phyloP scores from a whole-genome alignment of 805 yeast species.

The Ogataea salicorniae region DNA sequence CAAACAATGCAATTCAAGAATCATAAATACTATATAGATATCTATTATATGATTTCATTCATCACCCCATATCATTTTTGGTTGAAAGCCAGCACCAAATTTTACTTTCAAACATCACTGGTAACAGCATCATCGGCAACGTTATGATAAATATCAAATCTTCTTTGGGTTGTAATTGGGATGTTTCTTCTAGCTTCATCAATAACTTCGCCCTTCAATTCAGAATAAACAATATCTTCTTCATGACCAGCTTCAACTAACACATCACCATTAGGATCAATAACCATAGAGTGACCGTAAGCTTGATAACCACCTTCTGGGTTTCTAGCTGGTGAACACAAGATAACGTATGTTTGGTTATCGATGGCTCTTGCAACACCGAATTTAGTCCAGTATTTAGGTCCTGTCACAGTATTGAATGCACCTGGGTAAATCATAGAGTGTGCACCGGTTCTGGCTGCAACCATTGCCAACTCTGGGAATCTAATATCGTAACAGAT shows the following conservation, averaged over 20 bases:
- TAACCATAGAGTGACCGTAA: slow-evolving; percentile 62
- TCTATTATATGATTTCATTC: no score
- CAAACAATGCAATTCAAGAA: no score
- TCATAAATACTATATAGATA: no score
- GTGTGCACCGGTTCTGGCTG: slow-evolving; percentile 64
- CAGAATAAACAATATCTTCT: slow-evolving; percentile 73
- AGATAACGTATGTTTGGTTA: slow-evolving; percentile 63
- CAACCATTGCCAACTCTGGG: slow-evolving; percentile 69
- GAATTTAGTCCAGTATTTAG: slow-evolving; percentile 74
- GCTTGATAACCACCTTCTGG: slow-evolving; percentile 50
- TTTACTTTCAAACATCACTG: slow-evolving; percentile 11
- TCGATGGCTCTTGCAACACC: slow-evolving; percentile 74
- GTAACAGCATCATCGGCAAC: slow-evolving; percentile 26
- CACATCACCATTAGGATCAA: slow-evolving; percentile 56
- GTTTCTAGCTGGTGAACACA: slow-evolving; percentile 89
- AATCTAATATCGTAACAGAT: slow-evolving; percentile 78
- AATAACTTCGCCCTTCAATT: slow-evolving; percentile 57
- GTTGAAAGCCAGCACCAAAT: no score
- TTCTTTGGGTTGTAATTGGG: slow-evolving; percentile 65
- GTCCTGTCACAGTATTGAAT: slow-evolving; percentile 80
- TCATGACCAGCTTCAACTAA: slow-evolving; percentile 71
- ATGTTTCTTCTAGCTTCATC: slow-evolving; percentile 56
- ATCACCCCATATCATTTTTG: no score
- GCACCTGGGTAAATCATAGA: slow-evolving; percentile 84
- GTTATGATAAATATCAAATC: slow-evolving; percentile 61